Conservation (phyloP, 371 early-diverging fungal species). For the Funneliformis caledonium region DNA sequence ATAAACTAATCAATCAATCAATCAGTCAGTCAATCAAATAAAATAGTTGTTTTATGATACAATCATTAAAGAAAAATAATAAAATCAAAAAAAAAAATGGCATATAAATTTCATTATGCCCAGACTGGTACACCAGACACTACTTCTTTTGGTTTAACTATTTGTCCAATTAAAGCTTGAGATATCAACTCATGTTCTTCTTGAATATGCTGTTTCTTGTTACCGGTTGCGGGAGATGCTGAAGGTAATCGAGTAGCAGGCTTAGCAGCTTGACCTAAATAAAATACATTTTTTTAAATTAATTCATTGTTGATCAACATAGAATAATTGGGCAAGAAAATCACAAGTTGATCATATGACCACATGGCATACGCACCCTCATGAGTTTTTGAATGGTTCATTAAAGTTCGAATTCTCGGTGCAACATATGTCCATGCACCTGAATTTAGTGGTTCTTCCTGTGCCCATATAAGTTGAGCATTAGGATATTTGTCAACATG, state of each 20-base stretch:
- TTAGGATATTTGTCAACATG: conserved; percentile 90
- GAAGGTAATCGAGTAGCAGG: conserved; percentile 93
- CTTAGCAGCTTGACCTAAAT: conserved; percentile 61
- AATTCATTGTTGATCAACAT: too few species aligned
- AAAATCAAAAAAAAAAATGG: too few species aligned
- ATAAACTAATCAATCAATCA: too few species aligned
- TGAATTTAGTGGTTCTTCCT: conserved; percentile 96
- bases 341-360: too few species aligned
- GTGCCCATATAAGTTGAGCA: conserved; percentile 89
- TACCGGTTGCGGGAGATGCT: conserved; percentile 95
- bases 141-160: conserved; percentile 67
- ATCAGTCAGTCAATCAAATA: too few species aligned
- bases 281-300: background rate
- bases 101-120: conserved; percentile 37
- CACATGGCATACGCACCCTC: conserved; percentile 44
- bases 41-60: too few species aligned
- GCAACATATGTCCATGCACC: conserved; percentile 90
- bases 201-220: conserved; percentile 94
- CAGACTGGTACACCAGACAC: conserved; percentile 74
- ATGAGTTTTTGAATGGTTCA: conserved; percentile 73
- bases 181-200: conserved; percentile 88
- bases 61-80: too few species aligned
- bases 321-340: too few species aligned
- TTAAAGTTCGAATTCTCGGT: conserved; percentile 83
- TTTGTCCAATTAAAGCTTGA: conserved; percentile 83